Percentiles rank a stretch among this genome's conserved stretches.
Conservation (phyloP, 1,139 yeast species). For the Geotrichum citri-aurantii region DNA sequence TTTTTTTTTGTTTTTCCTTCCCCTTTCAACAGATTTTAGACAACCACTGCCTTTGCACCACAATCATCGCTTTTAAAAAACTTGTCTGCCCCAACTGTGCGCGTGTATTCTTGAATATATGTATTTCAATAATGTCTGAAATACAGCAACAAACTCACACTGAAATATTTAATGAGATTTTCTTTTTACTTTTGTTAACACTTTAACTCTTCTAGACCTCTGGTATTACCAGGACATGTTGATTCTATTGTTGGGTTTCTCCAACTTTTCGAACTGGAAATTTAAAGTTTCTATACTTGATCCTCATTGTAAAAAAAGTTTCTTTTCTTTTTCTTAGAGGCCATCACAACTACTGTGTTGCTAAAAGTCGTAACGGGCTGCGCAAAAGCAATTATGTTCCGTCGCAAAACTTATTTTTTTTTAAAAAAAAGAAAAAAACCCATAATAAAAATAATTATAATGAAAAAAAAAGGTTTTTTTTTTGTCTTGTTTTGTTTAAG, state of each 20-base stretch:
- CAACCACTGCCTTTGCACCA: neutral
- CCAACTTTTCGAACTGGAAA: neutral
- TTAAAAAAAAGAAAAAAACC: constrained; percentile 3
- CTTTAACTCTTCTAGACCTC: too few relatives aligned
- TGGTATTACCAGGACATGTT: neutral
- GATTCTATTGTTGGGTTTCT: neutral
- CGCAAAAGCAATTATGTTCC: neutral
- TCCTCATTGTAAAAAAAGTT: neutral
- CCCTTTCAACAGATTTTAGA: neutral
- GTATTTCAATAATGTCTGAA: too few relatives aligned
- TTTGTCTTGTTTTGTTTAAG: neutral
- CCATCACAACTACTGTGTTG: neutral
- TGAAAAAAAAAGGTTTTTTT: neutral
- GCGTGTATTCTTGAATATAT: too few relatives aligned
- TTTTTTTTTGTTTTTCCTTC: neutral
- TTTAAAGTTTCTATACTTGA: neutral
- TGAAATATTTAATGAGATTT: too few relatives aligned
- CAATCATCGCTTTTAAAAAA: neutral
- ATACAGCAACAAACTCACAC: too few relatives aligned
- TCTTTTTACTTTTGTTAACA: too few relatives aligned
- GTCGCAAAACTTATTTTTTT: neutral
- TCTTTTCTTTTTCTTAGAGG: neutral
- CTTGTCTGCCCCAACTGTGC: too few relatives aligned
- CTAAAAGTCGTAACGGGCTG: neutral
- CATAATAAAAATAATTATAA: constrained; percentile 17